Percentiles rank a stretch among this genome's conserved stretches.
These are phyloP conservation scores for Aeschynomene evenia DNA, from an alignment of 306 rosid genomes.

Conservation along the genomic window DNA sequence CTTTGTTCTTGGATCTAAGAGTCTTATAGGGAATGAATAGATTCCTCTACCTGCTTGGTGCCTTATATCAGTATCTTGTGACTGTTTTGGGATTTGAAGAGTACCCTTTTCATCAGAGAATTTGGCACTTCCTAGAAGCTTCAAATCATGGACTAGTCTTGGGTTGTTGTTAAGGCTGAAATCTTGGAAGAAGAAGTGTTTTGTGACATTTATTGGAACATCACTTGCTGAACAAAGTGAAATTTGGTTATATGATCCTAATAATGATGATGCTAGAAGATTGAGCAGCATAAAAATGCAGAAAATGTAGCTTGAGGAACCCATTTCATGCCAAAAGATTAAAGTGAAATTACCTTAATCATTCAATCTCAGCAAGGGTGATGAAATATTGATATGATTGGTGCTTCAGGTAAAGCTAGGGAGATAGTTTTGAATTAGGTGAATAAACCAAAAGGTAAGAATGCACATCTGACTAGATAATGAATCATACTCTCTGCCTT, in stretches of 20 bases:
- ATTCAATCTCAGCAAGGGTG: background rate
- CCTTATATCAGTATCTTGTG: constrained; percentile 43
- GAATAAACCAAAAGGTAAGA: constrained; percentile 4
- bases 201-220: constrained; percentile 51
- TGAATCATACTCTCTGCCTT: background rate
- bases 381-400: background rate
- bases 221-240: constrained; percentile 39
- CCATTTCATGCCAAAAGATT: constrained; percentile 34
- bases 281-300: constrained; percentile 18
- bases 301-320: constrained; percentile 23
- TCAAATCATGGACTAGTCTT: constrained; percentile 50
- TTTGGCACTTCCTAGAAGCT: constrained; percentile 69
- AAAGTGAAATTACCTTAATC: background rate
- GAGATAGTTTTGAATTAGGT: constrained; percentile 17
- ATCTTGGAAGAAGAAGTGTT: constrained; percentile 53
- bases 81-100: constrained; percentile 64
- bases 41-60: constrained; percentile 74
- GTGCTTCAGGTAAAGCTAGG: background rate
- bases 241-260: background rate
- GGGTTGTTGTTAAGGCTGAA: constrained; percentile 51
- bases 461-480: constrained; percentile 17
- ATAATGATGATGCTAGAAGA: constrained; percentile 25
- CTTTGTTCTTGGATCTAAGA: constrained; percentile 53
- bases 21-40: constrained; percentile 62
- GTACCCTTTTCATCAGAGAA: constrained; percentile 48